phyloP scores from a whole-genome alignment of 1,284 basidiomycete genomes.

The Ganoderma leucocontextum region DNA sequence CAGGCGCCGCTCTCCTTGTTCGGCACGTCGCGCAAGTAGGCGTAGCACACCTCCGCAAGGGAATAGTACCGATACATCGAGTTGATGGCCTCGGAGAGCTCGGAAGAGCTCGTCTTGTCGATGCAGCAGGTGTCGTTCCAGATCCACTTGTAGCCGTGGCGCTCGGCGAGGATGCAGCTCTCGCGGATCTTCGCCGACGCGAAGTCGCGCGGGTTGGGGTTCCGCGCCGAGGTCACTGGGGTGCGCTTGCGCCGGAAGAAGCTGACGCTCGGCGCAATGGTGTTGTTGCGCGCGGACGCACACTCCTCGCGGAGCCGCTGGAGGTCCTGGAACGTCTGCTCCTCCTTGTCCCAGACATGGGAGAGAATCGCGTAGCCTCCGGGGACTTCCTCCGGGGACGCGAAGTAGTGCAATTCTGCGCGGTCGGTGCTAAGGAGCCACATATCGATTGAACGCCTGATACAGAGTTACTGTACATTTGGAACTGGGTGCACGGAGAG shows the following conservation, averaged over 20 bases:
- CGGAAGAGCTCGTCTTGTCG: conserved; percentile 20
- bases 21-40: conserved; percentile 17
- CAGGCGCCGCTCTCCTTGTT: background rate
- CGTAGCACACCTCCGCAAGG: conserved; percentile 9
- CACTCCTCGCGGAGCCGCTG: conserved; percentile 5
- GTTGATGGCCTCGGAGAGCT: conserved; percentile 22
- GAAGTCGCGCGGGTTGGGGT: conserved; percentile 4
- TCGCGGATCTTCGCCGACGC: conserved; percentile 9
- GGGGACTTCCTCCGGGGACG: conserved; percentile 8
- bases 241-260: conserved; percentile 9
- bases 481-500: background rate
- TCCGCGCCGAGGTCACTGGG: background rate
- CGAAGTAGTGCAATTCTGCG: conserved; percentile 6
- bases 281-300: background rate
- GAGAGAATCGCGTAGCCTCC: conserved; percentile 12
- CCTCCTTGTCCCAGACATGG: conserved; percentile 13
- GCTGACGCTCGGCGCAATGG: background rate
- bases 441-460: background rate
- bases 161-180: conserved; percentile 13
- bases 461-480: background rate
- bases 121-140: conserved; percentile 22
- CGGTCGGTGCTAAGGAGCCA: conserved; percentile 10
- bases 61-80: conserved; percentile 21
- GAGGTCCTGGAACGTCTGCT: conserved; percentile 12
- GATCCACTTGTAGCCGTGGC: conserved; percentile 12